phyloP scores from a whole-genome alignment of 345 rosid species.

The Passiflora organensis region DNA sequence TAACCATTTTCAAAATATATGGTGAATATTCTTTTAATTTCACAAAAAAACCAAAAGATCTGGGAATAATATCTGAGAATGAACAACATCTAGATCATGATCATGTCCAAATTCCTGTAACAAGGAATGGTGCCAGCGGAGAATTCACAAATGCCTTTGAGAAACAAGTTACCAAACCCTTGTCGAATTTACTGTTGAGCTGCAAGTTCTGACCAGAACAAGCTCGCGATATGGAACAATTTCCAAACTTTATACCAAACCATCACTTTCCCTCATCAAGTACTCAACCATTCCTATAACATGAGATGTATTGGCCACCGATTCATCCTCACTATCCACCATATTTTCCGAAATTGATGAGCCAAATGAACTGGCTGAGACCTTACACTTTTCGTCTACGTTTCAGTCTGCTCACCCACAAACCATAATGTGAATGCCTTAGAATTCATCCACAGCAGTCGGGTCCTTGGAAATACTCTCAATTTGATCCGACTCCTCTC shows the following conservation, averaged over 20 bases:
- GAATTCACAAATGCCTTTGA: neutral
- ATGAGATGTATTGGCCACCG: neutral
- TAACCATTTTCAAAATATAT: too few relatives aligned
- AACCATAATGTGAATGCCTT: neutral
- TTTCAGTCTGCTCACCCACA: neutral
- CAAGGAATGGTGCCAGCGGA: neutral
- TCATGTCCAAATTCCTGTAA: too few relatives aligned
- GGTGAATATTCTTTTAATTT: neutral
- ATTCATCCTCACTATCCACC: neutral
- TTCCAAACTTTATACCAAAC: neutral
- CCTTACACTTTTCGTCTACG: neutral
- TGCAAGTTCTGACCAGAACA: too few relatives aligned
- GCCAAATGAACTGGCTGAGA: neutral
- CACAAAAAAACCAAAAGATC: neutral
- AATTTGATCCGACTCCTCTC: neutral
- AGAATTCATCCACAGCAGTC: constrained; percentile 2
- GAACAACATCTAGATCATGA: neutral
- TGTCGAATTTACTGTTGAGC: neutral
- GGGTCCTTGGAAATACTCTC: constrained; percentile 1
- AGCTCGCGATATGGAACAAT: too few relatives aligned
- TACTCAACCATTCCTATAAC: neutral
- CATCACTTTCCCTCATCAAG: constrained; percentile 4
- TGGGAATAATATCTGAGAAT: neutral
- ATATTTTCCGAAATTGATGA: neutral
- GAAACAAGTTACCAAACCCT: neutral